These are phyloP conservation scores for Pseudogymnoascus sp. DNA, from an alignment of 2,329 filamentous ascomycete genomes.

Conservation along the genomic window DNA sequence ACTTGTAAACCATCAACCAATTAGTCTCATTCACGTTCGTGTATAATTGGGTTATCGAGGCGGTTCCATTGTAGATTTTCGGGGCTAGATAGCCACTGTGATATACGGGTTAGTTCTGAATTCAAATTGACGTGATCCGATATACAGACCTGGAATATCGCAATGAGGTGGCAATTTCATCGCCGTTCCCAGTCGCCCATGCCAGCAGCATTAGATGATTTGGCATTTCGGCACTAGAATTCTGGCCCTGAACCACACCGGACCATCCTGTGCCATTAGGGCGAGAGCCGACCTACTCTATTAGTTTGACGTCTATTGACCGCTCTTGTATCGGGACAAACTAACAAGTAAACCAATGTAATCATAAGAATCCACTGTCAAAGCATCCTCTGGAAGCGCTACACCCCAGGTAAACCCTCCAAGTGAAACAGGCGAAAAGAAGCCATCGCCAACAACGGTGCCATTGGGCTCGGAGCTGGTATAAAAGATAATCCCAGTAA, in stretches of 20 bases:
- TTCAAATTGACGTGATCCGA: not conserved
- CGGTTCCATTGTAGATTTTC: conserved; percentile 51
- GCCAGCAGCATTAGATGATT: conserved; percentile 47
- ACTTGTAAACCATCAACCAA: conserved; percentile 59
- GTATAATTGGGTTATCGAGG: conserved; percentile 53
- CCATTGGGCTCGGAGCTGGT: conserved; percentile 38
- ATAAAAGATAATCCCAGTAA: conserved; percentile 47
- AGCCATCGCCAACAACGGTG: conserved; percentile 29
- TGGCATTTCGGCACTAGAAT: conserved; percentile 40
- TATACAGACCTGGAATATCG: conserved; percentile 40
- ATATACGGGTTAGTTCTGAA: not conserved
- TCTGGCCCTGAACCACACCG: conserved; percentile 47
- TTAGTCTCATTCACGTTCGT: conserved; percentile 49
- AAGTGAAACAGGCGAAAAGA: conserved; percentile 21
- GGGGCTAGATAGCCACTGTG: conserved; percentile 50
- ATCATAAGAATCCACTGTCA: conserved; percentile 42
- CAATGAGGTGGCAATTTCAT: conserved; percentile 49
- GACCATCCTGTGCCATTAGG: conserved; percentile 47
- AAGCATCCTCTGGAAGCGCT: conserved; percentile 43
- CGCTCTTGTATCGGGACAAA: not conserved
- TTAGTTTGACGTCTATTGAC: not conserved
- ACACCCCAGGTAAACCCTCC: conserved; percentile 48
- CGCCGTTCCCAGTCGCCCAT: conserved; percentile 45
- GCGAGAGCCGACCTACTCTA: conserved; percentile 34
- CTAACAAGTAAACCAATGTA: conserved; percentile 53